Evolutionary conservation across 176 grass and related monocot genomes (phyloP), one percentile per base, ranked within the genome.

Genomic region (Oryza glaberrima): DNA sequence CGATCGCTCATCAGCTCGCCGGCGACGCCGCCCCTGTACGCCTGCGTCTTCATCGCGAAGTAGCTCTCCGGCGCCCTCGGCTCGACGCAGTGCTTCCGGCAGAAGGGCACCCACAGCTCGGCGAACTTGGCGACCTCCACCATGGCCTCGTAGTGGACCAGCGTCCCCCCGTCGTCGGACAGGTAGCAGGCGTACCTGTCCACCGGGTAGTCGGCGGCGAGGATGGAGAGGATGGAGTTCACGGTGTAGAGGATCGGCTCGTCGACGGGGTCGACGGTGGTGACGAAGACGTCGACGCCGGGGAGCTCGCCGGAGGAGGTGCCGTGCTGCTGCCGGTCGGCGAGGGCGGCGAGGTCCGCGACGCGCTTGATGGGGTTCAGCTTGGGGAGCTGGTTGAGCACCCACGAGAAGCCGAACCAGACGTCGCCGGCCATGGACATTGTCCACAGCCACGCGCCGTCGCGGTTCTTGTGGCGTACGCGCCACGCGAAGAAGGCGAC

Each of bases 381-480:
- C 84, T 90, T 83, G 0, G 88, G 80, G 7, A 90, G 84, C 69
- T 86, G 79, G 84, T 90, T 83, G 38, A 90, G 84, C 36, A 83
- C 7, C 88, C 88, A 90, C 1, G 88, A 80, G 69, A 86, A 75
- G 48, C 84, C 84, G 75, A 90, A 90, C 80, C 88, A 90, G 60
- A 64, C 69, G 38, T 90, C 88, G 4, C 75, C 79, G 1, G 32
- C 84, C 68, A 87, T 90, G 67, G 88, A 90, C 60, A 47, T 70
- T 7, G 0, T 8, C 88, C 88, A 90, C 0, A 90, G 80, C 88
- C 88, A 87, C 47, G 75, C 4, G 47, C 67, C 80, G 16, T 83
- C 80, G 0, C 9, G 69, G 88, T 90, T 86, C 6, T 11, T 78
- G 80, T 83, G 80, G 26, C 58, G 11, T 0, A 83, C 4, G 7